These are phyloP conservation scores for Lathyrus sativus DNA, from an alignment of 306 rosid species.

Conservation along the genomic window DNA sequence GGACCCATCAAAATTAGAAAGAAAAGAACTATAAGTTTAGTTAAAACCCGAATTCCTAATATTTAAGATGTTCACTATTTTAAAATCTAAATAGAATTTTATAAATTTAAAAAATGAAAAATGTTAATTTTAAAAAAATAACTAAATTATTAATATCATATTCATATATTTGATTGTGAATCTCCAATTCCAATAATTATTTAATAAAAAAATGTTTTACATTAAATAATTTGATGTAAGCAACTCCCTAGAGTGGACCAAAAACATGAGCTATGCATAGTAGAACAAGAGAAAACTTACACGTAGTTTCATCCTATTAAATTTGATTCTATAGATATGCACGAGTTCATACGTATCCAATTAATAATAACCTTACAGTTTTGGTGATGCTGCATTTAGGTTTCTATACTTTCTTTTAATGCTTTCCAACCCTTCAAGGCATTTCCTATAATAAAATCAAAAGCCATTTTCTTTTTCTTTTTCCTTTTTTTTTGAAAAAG, in stretches of 20 bases:
- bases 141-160: too few species aligned
- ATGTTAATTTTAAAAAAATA: too few species aligned
- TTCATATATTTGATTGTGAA: too few species aligned
- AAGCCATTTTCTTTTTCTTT: conserved; percentile 2
- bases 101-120: too few species aligned
- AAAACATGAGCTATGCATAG: not conserved
- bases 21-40: too few species aligned
- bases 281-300: not conserved
- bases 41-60: too few species aligned
- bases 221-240: conserved; percentile 16
- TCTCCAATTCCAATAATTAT: too few species aligned
- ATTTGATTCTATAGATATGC: conserved; percentile 8
- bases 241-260: conserved; percentile 27
- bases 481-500: not conserved
- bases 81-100: too few species aligned
- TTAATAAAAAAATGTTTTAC: not conserved
- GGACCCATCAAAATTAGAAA: too few species aligned
- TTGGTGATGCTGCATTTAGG: conserved; percentile 10
- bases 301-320: not conserved
- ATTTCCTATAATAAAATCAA: conserved; percentile 21
- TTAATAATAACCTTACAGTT: conserved; percentile 12
- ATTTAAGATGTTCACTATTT: too few species aligned
- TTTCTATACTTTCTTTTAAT: not conserved
- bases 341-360: conserved; percentile 9
- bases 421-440: conserved; percentile 24